A percentile compares a stretch with the other conserved stretches of the same genome.
phyloP scores from a whole-genome alignment of 164 flowering plant genomes.

The Litsea cubeba region DNA sequence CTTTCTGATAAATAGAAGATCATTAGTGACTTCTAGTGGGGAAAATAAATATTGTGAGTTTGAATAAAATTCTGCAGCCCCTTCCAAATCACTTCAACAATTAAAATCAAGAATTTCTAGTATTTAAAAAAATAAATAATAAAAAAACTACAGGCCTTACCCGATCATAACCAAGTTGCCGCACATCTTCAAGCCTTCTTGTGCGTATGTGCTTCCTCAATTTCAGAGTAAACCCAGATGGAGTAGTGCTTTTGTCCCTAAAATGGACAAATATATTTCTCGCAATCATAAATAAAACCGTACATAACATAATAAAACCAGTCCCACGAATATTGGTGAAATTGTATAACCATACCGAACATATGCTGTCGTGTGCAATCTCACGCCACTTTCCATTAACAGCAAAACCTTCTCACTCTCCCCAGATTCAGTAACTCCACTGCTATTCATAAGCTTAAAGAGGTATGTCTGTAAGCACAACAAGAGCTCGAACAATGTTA shows the following conservation, averaged over 20 bases:
- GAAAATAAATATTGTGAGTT: not conserved
- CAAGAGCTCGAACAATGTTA: not conserved
- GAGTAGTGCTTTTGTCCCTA: conserved; percentile 93
- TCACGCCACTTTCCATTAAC: conserved; percentile 94
- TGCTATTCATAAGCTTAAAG: conserved; percentile 94
- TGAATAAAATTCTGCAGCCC: not conserved
- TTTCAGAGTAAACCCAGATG: conserved; percentile 94
- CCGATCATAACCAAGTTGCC: conserved; percentile 98
- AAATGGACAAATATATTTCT: conserved; percentile 2
- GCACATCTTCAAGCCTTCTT: conserved; percentile 91
- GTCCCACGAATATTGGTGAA: not conserved
- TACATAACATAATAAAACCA: not conserved
- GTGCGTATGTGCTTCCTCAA: conserved; percentile 93
- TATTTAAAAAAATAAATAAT: no score
- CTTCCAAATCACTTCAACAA: not conserved
- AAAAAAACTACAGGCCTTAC: conserved; percentile 29
- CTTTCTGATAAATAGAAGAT: not conserved
- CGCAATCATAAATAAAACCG: not conserved
- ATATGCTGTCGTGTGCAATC: conserved; percentile 90
- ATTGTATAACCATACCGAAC: conserved; percentile 38
- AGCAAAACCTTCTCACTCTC: conserved; percentile 92
- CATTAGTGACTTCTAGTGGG: not conserved
- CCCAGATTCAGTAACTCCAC: conserved; percentile 91
- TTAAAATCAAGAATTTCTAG: no score
- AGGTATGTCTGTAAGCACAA: conserved; percentile 62